Evolutionary conservation across 352 stramenopile species (phyloP).

Genomic region (Globisporangium viniferum): DNA sequence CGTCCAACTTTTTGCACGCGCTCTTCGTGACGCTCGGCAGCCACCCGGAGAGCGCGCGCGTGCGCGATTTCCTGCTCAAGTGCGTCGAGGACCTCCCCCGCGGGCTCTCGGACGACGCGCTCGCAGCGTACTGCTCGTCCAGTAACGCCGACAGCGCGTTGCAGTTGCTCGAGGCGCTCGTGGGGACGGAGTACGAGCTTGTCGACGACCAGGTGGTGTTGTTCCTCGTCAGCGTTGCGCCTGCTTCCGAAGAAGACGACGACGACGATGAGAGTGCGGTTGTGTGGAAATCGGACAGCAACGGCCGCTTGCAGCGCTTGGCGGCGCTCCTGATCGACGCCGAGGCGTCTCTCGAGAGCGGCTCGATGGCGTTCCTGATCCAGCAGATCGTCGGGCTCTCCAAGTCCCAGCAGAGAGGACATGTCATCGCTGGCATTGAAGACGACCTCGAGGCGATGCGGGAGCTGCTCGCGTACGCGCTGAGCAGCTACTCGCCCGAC

Average conservation of each 20-base stretch:
- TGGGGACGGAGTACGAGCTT: constrained; percentile 31
- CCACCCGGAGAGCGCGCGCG: constrained; percentile 29
- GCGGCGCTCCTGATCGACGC: constrained; percentile 17
- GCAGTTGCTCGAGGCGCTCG: constrained; percentile 35
- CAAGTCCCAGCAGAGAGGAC: constrained; percentile 11
- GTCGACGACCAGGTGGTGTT: constrained; percentile 57
- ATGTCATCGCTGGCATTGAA: constrained; percentile 16
- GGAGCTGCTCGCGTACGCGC: constrained; percentile 31
- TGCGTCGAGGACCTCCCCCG: constrained; percentile 37
- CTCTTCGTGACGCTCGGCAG: constrained; percentile 41
- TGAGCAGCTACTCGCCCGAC: constrained; percentile 34
- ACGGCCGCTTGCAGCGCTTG: not conserved
- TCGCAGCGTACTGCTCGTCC: constrained; percentile 57
- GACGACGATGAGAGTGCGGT: not conserved
- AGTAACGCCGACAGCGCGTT: constrained; percentile 29
- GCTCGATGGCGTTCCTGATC: constrained; percentile 45
- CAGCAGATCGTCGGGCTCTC: constrained; percentile 42
- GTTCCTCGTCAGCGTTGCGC: constrained; percentile 53
- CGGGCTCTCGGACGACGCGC: constrained; percentile 37
- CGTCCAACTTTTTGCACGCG: constrained; percentile 47
- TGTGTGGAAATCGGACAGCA: constrained; percentile 3
- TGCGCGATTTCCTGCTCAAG: constrained; percentile 43
- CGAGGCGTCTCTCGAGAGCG: constrained; percentile 29
- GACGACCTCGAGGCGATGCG: constrained; percentile 41
- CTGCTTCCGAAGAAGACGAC: not conserved